Conservation (phyloP, 2,329 filamentous ascomycete species). For the Leptographium radiaticola region DNA sequence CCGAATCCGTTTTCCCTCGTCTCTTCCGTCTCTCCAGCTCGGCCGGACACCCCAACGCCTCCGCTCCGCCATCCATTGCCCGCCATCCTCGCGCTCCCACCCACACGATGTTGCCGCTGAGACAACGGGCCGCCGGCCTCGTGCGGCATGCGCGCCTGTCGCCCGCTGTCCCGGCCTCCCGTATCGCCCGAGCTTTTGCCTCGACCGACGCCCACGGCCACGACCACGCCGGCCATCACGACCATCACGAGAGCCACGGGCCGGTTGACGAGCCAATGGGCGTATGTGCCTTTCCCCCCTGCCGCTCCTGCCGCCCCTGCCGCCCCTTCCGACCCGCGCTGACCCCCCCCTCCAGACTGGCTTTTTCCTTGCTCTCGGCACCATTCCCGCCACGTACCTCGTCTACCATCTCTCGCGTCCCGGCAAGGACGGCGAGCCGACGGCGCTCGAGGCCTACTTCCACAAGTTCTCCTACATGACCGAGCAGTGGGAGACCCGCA, state of each 20-base stretch:
- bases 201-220: slow-evolving; percentile 20
- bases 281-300: slow-evolving; percentile 26
- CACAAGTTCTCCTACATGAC: slow-evolving; percentile 31
- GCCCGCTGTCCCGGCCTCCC: slow-evolving; percentile 16
- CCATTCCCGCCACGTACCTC: slow-evolving; percentile 29
- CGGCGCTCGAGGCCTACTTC: slow-evolving; percentile 32
- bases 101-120: slow-evolving; percentile 23
- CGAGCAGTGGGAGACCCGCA: slow-evolving; percentile 38
- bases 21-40: background rate
- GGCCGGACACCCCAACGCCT: background rate
- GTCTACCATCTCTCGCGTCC: slow-evolving; percentile 37
- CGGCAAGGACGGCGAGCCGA: slow-evolving; percentile 35
- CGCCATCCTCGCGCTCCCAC: background rate
- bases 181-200: slow-evolving; percentile 35
- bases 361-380: slow-evolving; percentile 32
- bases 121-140: slow-evolving; percentile 22
- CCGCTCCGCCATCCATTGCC: background rate
- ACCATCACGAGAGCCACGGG: slow-evolving; percentile 23
- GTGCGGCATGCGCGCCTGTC: slow-evolving; percentile 21
- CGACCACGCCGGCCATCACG: slow-evolving; percentile 6
- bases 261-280: slow-evolving; percentile 40
- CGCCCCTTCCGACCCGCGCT: background rate
- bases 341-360: slow-evolving; percentile 25
- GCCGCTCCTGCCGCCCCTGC: background rate
- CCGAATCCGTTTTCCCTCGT: background rate